Percentiles rank a stretch among this genome's conserved stretches.
phyloP scores from a whole-genome alignment of 371 early-diverging fungal species.

The Apophysomyces ossiformis region DNA sequence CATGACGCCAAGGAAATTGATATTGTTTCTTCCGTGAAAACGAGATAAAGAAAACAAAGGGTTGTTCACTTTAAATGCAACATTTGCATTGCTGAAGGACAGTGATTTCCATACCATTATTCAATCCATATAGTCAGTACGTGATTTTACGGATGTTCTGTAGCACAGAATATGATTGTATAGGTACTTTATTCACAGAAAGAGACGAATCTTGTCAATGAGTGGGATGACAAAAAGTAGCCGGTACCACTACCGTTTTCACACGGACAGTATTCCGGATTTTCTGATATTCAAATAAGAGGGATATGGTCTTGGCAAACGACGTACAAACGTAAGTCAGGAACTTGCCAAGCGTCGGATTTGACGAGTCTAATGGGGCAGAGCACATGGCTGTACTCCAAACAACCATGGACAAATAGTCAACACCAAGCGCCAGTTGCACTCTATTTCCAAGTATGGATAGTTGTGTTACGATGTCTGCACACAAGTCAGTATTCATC shows the following conservation, averaged over 20 bases:
- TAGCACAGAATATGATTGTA: too few species aligned
- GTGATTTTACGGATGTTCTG: too few species aligned
- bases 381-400: conserved; percentile 6
- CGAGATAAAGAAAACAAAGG: too few species aligned
- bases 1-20: too few species aligned
- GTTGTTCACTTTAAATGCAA: too few species aligned
- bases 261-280: not conserved
- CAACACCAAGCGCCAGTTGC: not conserved
- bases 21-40: too few species aligned
- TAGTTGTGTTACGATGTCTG: not conserved
- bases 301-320: not conserved
- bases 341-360: not conserved
- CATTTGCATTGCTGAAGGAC: too few species aligned
- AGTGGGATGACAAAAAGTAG: too few species aligned
- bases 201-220: too few species aligned
- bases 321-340: not conserved
- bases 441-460: not conserved
- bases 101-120: too few species aligned
- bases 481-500: not conserved
- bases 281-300: not conserved
- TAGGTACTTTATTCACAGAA: too few species aligned
- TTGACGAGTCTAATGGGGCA: not conserved
- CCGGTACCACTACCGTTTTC: not conserved
- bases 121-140: too few species aligned
- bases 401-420: not conserved